Base-by-base conservation (phyloP, 2,329 filamentous ascomycete genomes). In the Aspergillus udagawae region DNA sequence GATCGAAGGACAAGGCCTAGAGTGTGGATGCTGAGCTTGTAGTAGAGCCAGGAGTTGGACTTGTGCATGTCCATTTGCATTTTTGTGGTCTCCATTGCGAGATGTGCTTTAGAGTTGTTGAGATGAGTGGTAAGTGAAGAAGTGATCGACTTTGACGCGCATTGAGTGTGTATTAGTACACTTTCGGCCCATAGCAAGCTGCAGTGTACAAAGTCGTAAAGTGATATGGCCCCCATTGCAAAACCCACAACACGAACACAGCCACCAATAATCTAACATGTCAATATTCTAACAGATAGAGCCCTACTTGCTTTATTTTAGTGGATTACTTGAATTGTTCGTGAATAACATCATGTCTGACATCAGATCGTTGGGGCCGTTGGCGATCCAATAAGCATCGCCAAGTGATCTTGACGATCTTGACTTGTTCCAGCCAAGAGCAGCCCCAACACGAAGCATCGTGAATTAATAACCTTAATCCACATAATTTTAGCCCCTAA, bases 41-140 rank as follows among this genome's bases (percentile, higher is more conserved):
- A 55, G 42, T 47, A 55, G n/a, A 58, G 42, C 58, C 58, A 60
- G 23, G 55, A 53, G 32, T 55, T 60, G 58, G 52, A 35, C 52
- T 52, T 52, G 51, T 57, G 52, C 55, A 58, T 58, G 25, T 58
- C 52, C 48, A 54, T 51, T n/a, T 56, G 54, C 4, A 60, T 23
- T 41, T 29, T 47, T 58, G 58, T 45, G 45, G 6, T 58, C 27
- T 59, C 38, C 54, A 59, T 60, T 51, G 52, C 51, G 44, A 51
- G 5, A 32, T 42, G 35, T 21, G 32, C 4, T 55, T 29, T 51
- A 45, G 42, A 38, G 44, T 49, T 49, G 44, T 49, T 54, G n/a
- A 25, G 29, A 14, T 12, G 29, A 32, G 32, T 51, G 12, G 17
- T 51, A 25, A 27, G 42, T 49, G 12, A 25, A 25, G 35, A 47